phyloP scores from a whole-genome alignment of 305 asterid species.

The Rubia balearica region DNA sequence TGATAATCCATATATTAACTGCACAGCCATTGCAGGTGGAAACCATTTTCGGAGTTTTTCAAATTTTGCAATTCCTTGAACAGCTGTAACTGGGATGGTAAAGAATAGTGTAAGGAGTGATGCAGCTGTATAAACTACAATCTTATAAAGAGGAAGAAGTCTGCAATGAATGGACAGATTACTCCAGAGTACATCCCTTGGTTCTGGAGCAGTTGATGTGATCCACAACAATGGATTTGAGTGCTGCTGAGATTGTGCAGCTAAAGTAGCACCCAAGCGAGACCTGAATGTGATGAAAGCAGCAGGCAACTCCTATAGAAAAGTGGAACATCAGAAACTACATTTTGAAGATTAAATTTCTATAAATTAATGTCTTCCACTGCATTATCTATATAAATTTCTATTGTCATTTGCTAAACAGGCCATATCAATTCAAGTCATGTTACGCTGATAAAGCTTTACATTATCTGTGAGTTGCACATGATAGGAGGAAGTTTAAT shows the following conservation, averaged over 20 bases:
- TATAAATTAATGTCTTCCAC: not conserved
- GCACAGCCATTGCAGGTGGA: constrained; percentile 91
- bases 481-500: not conserved
- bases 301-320: constrained; percentile 72
- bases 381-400: not conserved
- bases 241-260: constrained; percentile 89
- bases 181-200: constrained; percentile 86
- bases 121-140: constrained; percentile 49
- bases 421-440: not conserved
- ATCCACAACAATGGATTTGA: constrained; percentile 75
- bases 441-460: not conserved
- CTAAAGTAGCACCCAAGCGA: constrained; percentile 92
- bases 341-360: not conserved
- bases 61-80: constrained; percentile 86
- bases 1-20: constrained; percentile 56
- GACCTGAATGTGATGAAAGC: constrained; percentile 86
- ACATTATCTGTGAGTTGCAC: not conserved
- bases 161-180: constrained; percentile 54
- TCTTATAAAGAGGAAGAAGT: constrained; percentile 54
- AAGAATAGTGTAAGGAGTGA: constrained; percentile 78
- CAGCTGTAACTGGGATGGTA: constrained; percentile 85
- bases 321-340: constrained; percentile 12
- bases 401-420: not conserved
- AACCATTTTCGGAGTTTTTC: constrained; percentile 75
- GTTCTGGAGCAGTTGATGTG: constrained; percentile 93